Evolutionary conservation across 306 rosid genomes (phyloP), one percentile per base, ranked within the genome.

Genomic region (Prosopis cineraria): DNA sequence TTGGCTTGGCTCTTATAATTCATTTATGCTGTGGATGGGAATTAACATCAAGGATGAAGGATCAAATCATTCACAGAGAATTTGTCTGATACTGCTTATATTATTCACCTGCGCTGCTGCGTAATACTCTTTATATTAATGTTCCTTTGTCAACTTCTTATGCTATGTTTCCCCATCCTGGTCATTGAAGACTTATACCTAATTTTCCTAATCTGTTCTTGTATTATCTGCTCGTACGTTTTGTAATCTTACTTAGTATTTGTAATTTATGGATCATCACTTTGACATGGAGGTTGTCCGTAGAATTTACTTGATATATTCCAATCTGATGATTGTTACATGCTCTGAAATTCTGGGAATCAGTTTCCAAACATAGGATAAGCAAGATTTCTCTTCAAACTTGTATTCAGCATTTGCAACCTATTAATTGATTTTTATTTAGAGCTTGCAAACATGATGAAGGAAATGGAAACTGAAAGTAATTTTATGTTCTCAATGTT

Each of bases 31-130:
- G 43, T 39, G 43, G 43, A 39, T 39, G 43, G 43, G 43, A 39
- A 39, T 39, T 7, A 39, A 39, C 43, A 39, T 39, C 43, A 90
- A 90, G 82, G 84, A 74, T 9, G 84, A 84, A 84, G 92, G 76
- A 72, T 90, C 98, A 13, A 78, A 77, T 63, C 84, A 64, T 76
- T 88, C 88, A 4, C 92, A 84, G 83, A 80, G 83, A 83, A 80
- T 91, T 36, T 90, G 92, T 77, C 89, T 93, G 31, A 31, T 85
- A 31, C 68, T 91, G 65, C 91, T 91, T 63, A 34, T 91, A 65
- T 44, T 83, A 74, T 91, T 93, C 87, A 93, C 98, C 19, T 90
- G 92, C 36, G 92, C 80, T 82, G 89, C 94, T 13, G 83, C 78
- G 98, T 93, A 93, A 87, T 81, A 44, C 36, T 80, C 89, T 60